A percentile compares a stretch with the other conserved stretches of the same genome.
phyloP scores from a whole-genome alignment of 1,139 yeast species.

The Debaryomycetaceae sp. region DNA sequence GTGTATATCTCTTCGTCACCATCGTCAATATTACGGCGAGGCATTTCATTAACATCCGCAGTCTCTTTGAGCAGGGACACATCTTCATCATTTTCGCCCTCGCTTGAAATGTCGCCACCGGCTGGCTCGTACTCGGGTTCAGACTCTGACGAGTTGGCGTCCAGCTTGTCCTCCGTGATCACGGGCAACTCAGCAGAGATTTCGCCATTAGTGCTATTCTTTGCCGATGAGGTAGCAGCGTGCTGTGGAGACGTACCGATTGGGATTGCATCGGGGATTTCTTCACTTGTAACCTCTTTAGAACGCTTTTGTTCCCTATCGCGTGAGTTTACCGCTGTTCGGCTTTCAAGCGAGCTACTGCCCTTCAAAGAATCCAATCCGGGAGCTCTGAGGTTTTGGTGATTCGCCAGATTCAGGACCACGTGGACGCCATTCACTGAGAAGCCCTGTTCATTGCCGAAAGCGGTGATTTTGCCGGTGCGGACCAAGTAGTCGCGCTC shows the following conservation, averaged over 20 bases:
- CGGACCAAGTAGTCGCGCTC: constrained; percentile 73
- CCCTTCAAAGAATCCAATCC: constrained; percentile 16
- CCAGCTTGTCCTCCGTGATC: background rate
- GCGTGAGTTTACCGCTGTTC: background rate
- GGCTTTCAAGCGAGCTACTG: background rate
- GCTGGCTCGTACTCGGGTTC: constrained; percentile 7
- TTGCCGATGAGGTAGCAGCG: too few relatives aligned
- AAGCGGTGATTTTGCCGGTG: constrained; percentile 91
- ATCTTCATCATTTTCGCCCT: constrained; percentile 5
- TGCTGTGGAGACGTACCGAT: background rate
- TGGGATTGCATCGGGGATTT: background rate
- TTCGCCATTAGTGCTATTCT: background rate
- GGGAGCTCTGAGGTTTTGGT: constrained; percentile 25
- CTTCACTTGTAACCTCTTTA: too few relatives aligned
- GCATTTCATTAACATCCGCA: constrained; percentile 2
- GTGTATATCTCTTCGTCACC: constrained; percentile 63
- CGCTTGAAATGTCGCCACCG: constrained; percentile 8
- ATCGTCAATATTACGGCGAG: constrained; percentile 49
- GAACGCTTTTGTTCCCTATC: too few relatives aligned
- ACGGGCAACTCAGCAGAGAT: background rate
- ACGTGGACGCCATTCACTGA: constrained; percentile 5
- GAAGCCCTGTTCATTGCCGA: constrained; percentile 39
- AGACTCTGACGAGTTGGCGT: constrained; percentile 3
- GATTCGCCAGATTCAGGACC: constrained; percentile 11
- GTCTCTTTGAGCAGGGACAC: constrained; percentile 1